Base-by-base conservation (phyloP, 2,329 filamentous ascomycete genomes). In the Colletotrichum acutatum region DNA sequence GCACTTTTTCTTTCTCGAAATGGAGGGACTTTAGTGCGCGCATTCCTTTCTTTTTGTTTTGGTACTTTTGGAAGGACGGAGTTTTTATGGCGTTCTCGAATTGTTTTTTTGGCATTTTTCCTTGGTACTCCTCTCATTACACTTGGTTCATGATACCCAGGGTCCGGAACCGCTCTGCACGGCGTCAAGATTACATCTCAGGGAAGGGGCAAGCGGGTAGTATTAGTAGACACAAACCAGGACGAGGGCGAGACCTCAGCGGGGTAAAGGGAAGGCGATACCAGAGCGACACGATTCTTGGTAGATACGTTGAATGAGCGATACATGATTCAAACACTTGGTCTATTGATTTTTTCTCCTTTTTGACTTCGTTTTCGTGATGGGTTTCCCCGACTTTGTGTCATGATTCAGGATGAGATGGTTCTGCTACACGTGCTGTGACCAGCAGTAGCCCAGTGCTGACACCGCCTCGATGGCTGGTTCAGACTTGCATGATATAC, bases 81-180 rank as follows among this genome's bases (percentile, higher is more conserved):
- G 9, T 6, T 62, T 0, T 30, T 16, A 8, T 32, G 6, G 28
- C 4, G 6, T 62, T 12, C 7, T n/a, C 11, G 5, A 8, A 28
- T n/a, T n/a, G 4, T 0, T 6, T 46, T 22, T 60, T 14, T 11
- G 42, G 26, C 9, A 8, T 8, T n/a, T 58, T 6, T 5, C 26
- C 52, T 34, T 22, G 26, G 28, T 19, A 63, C 46, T 4, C 61
- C 53, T 57, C 24, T 65, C 62, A 42, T 57, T 30, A 30, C 24
- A 65, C 11, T 19, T 65, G 52, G 62, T 57, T 65, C 4, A 42
- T 56, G 62, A 65, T 65, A 65, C 62, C 62, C 62, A 32, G 62
- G 52, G n/a, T 65, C 32, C 42, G 24, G 52, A 65, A 42, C 37
- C n/a, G 53, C 53, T 30, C 52, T 30, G 16, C 49, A 42, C 34